Percentiles rank a stretch among this genome's conserved stretches.
Evolutionary conservation across 345 rosid species (phyloP).

Genomic region (Gossypium mustelinum): DNA sequence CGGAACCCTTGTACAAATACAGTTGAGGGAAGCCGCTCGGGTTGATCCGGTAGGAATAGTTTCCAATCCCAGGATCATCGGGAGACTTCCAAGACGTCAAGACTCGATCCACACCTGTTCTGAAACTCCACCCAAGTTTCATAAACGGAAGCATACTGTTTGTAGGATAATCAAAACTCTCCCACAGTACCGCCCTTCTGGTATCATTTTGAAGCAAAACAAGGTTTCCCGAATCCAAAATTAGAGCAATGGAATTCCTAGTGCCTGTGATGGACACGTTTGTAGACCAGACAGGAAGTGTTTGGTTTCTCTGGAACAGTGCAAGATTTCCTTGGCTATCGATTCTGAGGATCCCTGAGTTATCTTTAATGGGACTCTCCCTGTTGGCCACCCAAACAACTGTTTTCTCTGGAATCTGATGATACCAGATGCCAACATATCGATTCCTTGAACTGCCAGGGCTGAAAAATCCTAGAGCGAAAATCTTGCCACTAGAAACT

Average conservation of each 20-base stretch:
- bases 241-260: conserved; percentile 29
- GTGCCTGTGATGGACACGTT: conserved; percentile 24
- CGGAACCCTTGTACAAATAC: conserved; percentile 35
- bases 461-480: conserved; percentile 68
- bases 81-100: conserved; percentile 51
- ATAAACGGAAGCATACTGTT: conserved; percentile 53
- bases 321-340: conserved; percentile 40
- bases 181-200: conserved; percentile 38
- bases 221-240: conserved; percentile 64
- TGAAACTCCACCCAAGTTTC: conserved; percentile 53
- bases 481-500: conserved; percentile 33
- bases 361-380: conserved; percentile 43
- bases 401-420: conserved; percentile 36
- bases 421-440: conserved; percentile 78
- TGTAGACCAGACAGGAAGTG: conserved; percentile 48
- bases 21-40: conserved; percentile 46
- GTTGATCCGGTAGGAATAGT: conserved; percentile 34
- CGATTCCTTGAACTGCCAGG: conserved; percentile 41
- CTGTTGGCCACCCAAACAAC: conserved; percentile 83
- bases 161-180: conserved; percentile 70
- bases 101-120: conserved; percentile 29
- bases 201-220: conserved; percentile 34
- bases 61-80: conserved; percentile 49
- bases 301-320: conserved; percentile 25
- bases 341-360: conserved; percentile 40